Conservation (phyloP, 805 yeast species). For the Metschnikowia proteae region DNA sequence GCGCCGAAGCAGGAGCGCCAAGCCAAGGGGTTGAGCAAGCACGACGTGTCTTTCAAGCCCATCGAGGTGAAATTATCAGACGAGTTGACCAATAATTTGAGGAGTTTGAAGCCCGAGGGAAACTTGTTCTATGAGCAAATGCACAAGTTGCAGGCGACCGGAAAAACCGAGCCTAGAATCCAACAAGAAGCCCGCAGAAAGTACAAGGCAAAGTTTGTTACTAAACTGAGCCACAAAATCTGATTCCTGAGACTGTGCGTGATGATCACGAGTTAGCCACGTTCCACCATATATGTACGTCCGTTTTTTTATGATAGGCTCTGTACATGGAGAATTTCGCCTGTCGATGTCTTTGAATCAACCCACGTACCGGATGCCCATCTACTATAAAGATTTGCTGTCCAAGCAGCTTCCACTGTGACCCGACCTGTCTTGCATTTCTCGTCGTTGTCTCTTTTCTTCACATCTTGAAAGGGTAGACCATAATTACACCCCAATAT, state of each 20-base stretch:
- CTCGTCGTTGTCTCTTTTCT: too few species aligned
- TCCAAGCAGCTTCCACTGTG: too few species aligned
- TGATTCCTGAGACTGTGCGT: conserved; percentile 19
- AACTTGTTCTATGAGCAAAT: conserved; percentile 78
- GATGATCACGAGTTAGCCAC: too few species aligned
- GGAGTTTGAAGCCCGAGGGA: conserved; percentile 88
- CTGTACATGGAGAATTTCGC: too few species aligned
- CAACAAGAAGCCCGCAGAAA: conserved; percentile 63
- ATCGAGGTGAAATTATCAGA: conserved; percentile 80
- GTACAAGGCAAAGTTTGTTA: conserved; percentile 72
- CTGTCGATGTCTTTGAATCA: too few species aligned
- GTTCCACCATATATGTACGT: too few species aligned
- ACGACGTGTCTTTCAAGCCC: conserved; percentile 38
- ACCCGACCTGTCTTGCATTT: too few species aligned
- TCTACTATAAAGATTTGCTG: too few species aligned
- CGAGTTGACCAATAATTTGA: conserved; percentile 80
- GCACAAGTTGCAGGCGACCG: conserved; percentile 76
- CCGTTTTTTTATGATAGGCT: too few species aligned
- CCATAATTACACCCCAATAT: too few species aligned
- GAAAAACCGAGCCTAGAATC: conserved; percentile 81
- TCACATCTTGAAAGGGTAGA: too few species aligned
- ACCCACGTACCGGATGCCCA: too few species aligned
- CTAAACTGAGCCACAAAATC: conserved; percentile 92
- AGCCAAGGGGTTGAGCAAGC: conserved; percentile 34
- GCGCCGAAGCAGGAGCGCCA: conserved; percentile 25